A percentile compares a stretch with the other conserved stretches of the same genome.
These are phyloP conservation scores for Apostasia shenzhenica DNA, from an alignment of 106 monocot species.

Conservation along the genomic window DNA sequence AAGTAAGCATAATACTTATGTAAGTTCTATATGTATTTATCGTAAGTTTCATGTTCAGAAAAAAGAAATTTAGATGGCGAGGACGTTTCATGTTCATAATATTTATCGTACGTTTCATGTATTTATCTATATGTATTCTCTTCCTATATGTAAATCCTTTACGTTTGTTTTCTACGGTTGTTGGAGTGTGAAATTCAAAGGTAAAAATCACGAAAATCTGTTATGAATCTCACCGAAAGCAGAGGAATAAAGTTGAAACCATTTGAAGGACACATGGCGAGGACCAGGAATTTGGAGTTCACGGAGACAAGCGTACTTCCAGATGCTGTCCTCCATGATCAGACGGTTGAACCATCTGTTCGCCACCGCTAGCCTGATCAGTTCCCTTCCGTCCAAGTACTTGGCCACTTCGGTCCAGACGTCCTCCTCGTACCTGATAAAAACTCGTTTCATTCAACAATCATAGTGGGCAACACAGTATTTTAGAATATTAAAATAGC, in stretches of 20 bases:
- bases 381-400: slow-evolving; percentile 49
- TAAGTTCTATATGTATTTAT: too few species aligned
- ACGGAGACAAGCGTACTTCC: slow-evolving; percentile 80
- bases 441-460: background rate
- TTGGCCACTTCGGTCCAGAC: slow-evolving; percentile 89
- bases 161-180: background rate
- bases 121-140: too few species aligned
- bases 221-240: slow-evolving; percentile 33
- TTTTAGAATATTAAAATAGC: background rate
- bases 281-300: slow-evolving; percentile 48
- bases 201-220: too few species aligned
- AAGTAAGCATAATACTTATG: too few species aligned
- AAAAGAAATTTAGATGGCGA: too few species aligned
- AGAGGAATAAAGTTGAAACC: slow-evolving; percentile 62
- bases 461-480: background rate
- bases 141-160: background rate
- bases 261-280: slow-evolving; percentile 27
- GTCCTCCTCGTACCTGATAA: slow-evolving; percentile 68
- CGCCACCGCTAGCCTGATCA: slow-evolving; percentile 40
- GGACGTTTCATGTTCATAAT: too few species aligned
- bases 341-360: slow-evolving; percentile 74
- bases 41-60: too few species aligned
- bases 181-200: background rate
- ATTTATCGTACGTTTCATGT: too few species aligned
- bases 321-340: slow-evolving; percentile 66